Evolutionary conservation across 768 basidiomycete species (phyloP), one percentile per base, ranked within the genome.

Genomic region (Lentinula guzmanii): DNA sequence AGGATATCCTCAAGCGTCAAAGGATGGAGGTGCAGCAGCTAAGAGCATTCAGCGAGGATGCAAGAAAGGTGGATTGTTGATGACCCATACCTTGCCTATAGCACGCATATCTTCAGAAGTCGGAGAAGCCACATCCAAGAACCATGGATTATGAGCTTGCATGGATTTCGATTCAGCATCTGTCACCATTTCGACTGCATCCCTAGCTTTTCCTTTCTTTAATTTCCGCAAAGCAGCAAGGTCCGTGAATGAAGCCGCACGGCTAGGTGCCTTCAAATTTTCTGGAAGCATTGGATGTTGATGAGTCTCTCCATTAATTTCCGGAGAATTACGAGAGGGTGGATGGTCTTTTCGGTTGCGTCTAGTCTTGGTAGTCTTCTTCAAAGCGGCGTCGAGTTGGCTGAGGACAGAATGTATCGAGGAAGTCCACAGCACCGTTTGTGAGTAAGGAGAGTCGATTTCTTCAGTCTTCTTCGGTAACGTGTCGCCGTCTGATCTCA

Each of bases 1-100:
- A 98, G 74, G 50, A 96, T 92, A 73, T 98, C 95, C 72, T 98
- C 95, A 11, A 97, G 79, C 0, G 95, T 96, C 51, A 98, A 75
- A 0, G 95, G 95, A 71, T 98, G 95, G 0, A 98, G 80, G 63
- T 92, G 91, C 28, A 96, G 76, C 16, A 91, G 74, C 93, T 95
- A 66, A 35, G 34, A 15, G 46, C 42, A 39, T 65, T 53, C 33
- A 52, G 24, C 39, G 16, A 58, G 39, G 18, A 15, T 43, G 16
- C 31, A 43, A 10, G 7, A 58, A 5, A 13, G 39, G n/a, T 37
- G 15, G 39, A 7, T 41, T 35, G 18, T 33, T 18, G 2, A 54
- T 16, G 6, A 69, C 79, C 21, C 24, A 57, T 66, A 87, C 92
- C 81, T 91, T 93, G 48, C 93, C 90, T 53, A 98, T 80, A 5